A percentile compares a stretch with the other conserved stretches of the same genome.
Conservation (phyloP, 768 basidiomycete genomes). For the Mrakia blollopis region DNA sequence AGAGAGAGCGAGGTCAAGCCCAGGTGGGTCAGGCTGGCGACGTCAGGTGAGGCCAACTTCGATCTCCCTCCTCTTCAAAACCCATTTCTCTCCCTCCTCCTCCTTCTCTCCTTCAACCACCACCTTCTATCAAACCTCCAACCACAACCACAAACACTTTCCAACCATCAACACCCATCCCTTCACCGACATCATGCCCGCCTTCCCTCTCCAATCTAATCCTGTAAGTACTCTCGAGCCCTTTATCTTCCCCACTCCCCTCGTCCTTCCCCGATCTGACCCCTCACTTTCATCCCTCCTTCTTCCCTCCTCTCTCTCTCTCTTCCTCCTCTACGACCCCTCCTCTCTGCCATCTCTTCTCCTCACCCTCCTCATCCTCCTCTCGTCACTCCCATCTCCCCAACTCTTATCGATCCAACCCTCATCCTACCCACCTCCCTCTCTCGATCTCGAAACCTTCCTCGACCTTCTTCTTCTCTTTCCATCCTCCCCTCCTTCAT, state of each 20-base stretch:
- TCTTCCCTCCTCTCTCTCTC: background rate
- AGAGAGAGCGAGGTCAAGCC: too few relatives aligned
- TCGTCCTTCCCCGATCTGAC: background rate
- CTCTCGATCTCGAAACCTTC: too few relatives aligned
- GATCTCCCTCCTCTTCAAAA: background rate
- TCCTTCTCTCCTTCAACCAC: background rate
- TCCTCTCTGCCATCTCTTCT: background rate
- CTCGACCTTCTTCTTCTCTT: background rate
- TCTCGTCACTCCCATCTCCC: background rate
- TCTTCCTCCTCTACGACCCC: background rate
- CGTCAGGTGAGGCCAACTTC: too few relatives aligned
- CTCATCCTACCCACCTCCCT: too few relatives aligned
- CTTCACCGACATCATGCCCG: slow-evolving; percentile 19
- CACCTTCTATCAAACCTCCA: background rate
- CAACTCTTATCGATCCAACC: background rate
- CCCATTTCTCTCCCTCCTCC: background rate
- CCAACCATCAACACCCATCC: slow-evolving; percentile 18
- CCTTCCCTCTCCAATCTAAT: slow-evolving; percentile 7
- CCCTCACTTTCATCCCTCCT: background rate
- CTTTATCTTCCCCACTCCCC: background rate
- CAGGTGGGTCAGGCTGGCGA: too few relatives aligned
- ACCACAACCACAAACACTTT: too few relatives aligned
- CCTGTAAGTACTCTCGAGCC: background rate
- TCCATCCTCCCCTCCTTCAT: background rate
- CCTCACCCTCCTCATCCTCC: too few relatives aligned